phyloP scores from a whole-genome alignment of 257 asterid genomes.

The Capsicum chinense region DNA sequence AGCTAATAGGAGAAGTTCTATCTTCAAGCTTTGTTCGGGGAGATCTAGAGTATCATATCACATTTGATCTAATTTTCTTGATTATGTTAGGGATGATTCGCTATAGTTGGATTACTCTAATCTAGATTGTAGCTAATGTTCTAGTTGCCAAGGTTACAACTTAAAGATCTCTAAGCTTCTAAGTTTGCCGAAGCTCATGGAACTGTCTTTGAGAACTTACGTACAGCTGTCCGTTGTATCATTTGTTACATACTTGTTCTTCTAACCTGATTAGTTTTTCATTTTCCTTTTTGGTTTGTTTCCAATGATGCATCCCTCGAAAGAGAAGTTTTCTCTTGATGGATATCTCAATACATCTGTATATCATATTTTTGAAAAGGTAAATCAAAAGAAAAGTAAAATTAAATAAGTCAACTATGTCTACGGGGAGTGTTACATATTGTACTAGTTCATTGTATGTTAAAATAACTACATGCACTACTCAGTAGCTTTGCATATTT shows the following conservation, averaged over 20 bases:
- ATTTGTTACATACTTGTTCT: constrained; percentile 15
- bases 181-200: not conserved
- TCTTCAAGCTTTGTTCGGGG: not conserved
- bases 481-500: constrained; percentile 14
- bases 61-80: constrained; percentile 17
- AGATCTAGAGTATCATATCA: not conserved
- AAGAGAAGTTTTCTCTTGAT: constrained; percentile 6
- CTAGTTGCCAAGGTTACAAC: constrained; percentile 11
- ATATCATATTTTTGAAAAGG: not conserved
- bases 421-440: not conserved
- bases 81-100: constrained; percentile 20
- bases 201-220: constrained; percentile 20
- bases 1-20: constrained; percentile 17
- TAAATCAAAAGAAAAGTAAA: not conserved
- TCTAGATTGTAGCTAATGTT: not conserved
- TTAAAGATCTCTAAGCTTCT: not conserved
- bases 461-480: constrained; percentile 19
- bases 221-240: not conserved
- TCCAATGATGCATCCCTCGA: not conserved
- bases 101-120: constrained; percentile 4
- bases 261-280: not conserved
- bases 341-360: not conserved
- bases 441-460: not conserved
- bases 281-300: constrained; percentile 7
- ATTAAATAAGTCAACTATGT: constrained; percentile 2